phyloP scores from a whole-genome alignment of 1,139 yeast species.

The Hemisphaericaspora subhashii region DNA sequence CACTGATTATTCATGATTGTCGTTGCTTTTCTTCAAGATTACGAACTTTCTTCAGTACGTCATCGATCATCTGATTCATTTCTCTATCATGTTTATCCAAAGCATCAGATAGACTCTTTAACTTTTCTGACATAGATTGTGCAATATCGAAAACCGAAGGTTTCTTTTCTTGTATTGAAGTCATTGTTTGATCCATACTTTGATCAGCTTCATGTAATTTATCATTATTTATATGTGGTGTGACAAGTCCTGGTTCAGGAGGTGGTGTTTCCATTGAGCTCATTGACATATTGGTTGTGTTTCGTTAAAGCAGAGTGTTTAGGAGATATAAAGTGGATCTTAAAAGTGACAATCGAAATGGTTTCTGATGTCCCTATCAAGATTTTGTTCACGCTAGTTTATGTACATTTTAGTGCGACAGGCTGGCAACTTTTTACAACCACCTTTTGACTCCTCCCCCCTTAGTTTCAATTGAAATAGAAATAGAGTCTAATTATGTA shows the following conservation, averaged over 20 bases:
- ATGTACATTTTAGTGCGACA: neutral
- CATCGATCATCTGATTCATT: slow-evolving; percentile 28
- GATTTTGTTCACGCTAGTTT: neutral
- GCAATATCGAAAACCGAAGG: slow-evolving; percentile 54
- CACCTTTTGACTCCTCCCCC: no score
- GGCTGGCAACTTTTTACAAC: neutral
- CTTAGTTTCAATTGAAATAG: no score
- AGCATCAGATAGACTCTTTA: slow-evolving; percentile 31
- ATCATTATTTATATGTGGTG: slow-evolving; percentile 18
- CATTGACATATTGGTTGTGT: slow-evolving; percentile 5
- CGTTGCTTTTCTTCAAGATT: neutral
- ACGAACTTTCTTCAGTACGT: slow-evolving; percentile 21
- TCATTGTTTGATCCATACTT: slow-evolving; percentile 4
- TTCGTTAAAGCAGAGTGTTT: neutral
- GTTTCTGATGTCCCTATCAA: neutral
- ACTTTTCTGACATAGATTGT: slow-evolving; percentile 44
- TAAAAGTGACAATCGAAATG: no score
- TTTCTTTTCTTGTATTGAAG: slow-evolving; percentile 14
- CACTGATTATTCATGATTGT: no score
- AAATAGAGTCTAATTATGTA: no score
- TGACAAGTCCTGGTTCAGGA: slow-evolving; percentile 17
- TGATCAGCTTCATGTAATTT: neutral
- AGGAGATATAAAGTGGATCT: no score
- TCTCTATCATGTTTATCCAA: slow-evolving; percentile 33
- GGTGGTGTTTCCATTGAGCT: slow-evolving; percentile 10